A percentile compares a stretch with the other conserved stretches of the same genome.
Conservation (phyloP, 257 asterid species). For the Nemophila menziesii region DNA sequence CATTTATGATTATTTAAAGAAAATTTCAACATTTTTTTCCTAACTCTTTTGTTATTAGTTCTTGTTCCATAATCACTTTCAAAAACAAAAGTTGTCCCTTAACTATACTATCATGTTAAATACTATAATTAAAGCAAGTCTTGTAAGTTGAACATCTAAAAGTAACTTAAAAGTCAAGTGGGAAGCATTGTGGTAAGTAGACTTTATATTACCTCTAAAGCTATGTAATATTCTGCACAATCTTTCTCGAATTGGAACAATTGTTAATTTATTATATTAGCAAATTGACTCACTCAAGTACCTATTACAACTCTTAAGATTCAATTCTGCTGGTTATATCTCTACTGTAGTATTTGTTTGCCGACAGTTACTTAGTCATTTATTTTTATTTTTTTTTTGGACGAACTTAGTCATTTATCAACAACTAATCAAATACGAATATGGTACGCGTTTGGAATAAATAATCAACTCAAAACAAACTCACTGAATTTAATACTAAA, state of each 20-base stretch:
- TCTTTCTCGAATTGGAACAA: slow-evolving; percentile 41
- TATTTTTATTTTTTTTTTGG: too few species aligned
- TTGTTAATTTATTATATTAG: slow-evolving; percentile 8
- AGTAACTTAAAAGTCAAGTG: slow-evolving; percentile 80
- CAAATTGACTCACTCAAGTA: slow-evolving; percentile 5
- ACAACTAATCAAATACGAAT: too few species aligned
- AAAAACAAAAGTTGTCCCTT: too few species aligned
- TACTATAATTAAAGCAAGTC: slow-evolving; percentile 20
- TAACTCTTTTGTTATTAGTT: too few species aligned
- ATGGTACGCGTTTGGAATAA: too few species aligned
- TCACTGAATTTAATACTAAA: too few species aligned
- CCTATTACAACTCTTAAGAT: background rate
- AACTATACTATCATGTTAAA: slow-evolving; percentile 10
- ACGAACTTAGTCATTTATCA: too few species aligned
- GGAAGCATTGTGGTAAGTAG: slow-evolving; percentile 19
- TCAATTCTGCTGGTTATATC: background rate
- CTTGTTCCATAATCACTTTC: too few species aligned
- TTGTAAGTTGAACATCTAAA: slow-evolving; percentile 33
- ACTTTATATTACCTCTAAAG: slow-evolving; percentile 16
- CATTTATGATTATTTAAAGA: too few species aligned
- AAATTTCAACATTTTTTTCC: too few species aligned
- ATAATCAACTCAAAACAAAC: too few species aligned
- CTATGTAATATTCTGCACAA: slow-evolving; percentile 24
- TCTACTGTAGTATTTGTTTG: background rate
- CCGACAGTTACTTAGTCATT: too few species aligned